phyloP scores from a whole-genome alignment of 2,329 filamentous ascomycete genomes.

The Pseudogymnoascus verrucosus region DNA sequence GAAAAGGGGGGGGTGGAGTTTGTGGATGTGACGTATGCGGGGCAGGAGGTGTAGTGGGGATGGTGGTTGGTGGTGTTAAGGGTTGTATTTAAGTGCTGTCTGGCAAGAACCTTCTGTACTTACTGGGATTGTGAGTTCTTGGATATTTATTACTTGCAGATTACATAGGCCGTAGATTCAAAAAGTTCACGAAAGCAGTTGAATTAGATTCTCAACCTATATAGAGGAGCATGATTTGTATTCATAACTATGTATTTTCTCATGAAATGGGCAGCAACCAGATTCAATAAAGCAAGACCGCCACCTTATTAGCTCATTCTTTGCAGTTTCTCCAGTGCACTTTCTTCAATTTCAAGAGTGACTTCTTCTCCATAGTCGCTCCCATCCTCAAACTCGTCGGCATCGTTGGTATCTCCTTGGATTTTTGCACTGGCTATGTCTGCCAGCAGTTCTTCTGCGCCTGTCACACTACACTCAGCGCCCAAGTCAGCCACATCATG shows the following conservation, averaged over 20 bases:
- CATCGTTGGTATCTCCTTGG: not conserved
- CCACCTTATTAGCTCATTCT: not conserved
- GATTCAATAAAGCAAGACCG: not conserved
- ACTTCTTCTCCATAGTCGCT: not conserved
- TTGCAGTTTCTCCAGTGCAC: not conserved
- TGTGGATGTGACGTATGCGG: not conserved
- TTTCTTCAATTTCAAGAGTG: not conserved
- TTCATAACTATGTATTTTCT: not conserved
- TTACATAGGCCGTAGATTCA: not conserved
- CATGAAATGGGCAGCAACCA: not conserved
- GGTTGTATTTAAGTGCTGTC: not conserved
- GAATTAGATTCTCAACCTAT: not conserved
- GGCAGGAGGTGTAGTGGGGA: not conserved
- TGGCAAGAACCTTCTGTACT: not conserved
- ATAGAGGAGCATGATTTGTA: not conserved
- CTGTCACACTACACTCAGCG: not conserved
- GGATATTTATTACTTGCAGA: not conserved
- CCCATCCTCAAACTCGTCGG: not conserved
- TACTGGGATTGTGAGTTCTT: not conserved
- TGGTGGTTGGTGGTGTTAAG: not conserved
- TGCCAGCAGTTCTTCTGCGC: not conserved
- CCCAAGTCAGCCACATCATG: not conserved
- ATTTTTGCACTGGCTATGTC: not conserved
- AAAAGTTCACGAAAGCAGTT: not conserved
- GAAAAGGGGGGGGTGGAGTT: conserved; percentile 18